Conservation (phyloP, 176 grass and related monocot species). For the Cocos nucifera region DNA sequence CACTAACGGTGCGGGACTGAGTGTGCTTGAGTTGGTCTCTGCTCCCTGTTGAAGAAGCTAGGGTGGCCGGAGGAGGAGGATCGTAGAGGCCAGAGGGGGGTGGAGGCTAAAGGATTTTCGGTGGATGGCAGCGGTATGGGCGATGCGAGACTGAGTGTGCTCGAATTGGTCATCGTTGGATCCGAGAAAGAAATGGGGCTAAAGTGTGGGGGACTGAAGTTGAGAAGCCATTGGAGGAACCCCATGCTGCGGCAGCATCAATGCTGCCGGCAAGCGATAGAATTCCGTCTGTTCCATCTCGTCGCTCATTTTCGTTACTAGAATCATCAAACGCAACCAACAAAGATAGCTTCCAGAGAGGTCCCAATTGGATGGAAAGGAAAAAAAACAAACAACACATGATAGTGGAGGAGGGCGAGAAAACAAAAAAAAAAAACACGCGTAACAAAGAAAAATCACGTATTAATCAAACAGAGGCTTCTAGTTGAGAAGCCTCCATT, state of each 20-base stretch:
- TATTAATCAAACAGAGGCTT: no score
- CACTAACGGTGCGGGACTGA: no score
- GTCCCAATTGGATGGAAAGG: no score
- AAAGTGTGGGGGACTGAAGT: conserved; percentile 43
- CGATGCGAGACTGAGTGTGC: conserved; percentile 69
- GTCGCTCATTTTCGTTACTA: no score
- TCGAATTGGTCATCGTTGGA: conserved; percentile 88
- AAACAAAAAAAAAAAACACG: no score
- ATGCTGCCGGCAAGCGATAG: conserved; percentile 1
- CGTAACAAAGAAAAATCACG: no score
- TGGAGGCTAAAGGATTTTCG: conserved; percentile 27
- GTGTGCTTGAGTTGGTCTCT: no score
- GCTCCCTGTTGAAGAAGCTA: conserved; percentile 55
- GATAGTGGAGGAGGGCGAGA: no score
- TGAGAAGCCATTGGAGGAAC: conserved; percentile 22
- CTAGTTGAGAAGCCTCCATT: no score
- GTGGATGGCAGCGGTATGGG: conserved; percentile 42
- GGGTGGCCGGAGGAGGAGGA: neutral
- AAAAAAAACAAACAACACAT: no score
- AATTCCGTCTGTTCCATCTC: neutral
- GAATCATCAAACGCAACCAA: no score
- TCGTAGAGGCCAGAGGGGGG: neutral
- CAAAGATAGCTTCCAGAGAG: no score
- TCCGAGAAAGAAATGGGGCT: conserved; percentile 38
- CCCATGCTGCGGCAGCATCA: conserved; percentile 6